A percentile compares a stretch with the other conserved stretches of the same genome.
Conservation (phyloP, 2,329 filamentous ascomycete genomes). For the Colletotrichum aenigma region DNA sequence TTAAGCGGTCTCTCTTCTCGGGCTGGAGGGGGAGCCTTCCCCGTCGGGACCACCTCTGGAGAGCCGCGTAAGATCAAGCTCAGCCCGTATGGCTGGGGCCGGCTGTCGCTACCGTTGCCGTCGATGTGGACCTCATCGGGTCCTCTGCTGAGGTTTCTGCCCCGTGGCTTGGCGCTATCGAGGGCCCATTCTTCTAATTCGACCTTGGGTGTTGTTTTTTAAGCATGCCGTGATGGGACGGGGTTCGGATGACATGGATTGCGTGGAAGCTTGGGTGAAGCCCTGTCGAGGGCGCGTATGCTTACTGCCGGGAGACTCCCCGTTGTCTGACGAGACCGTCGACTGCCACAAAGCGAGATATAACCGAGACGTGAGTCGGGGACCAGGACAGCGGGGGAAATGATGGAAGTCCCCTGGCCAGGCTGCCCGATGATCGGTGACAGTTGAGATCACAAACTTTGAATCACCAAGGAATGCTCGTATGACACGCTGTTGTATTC, state of each 20-base stretch:
- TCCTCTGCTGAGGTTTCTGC: background rate
- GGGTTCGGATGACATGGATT: background rate
- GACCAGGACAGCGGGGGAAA: background rate
- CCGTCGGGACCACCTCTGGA: background rate
- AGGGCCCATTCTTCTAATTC: background rate
- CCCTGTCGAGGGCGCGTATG: background rate
- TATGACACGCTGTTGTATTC: background rate
- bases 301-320: background rate
- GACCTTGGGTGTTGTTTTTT: background rate
- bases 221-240: background rate
- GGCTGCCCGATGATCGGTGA: fast-evolving
- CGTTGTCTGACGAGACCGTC: background rate
- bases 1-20: background rate
- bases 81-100: background rate
- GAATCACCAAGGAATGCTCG: background rate
- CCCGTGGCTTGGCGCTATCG: background rate
- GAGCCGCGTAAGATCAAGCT: background rate
- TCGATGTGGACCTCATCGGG: background rate
- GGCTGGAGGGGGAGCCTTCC: background rate
- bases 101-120: background rate
- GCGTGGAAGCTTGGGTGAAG: background rate
- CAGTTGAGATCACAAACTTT: background rate
- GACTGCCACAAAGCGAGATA: background rate
- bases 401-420: background rate
- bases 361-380: background rate